Conservation (phyloP, 1,284 basidiomycete genomes). For the Heterobasidion irregulare region DNA sequence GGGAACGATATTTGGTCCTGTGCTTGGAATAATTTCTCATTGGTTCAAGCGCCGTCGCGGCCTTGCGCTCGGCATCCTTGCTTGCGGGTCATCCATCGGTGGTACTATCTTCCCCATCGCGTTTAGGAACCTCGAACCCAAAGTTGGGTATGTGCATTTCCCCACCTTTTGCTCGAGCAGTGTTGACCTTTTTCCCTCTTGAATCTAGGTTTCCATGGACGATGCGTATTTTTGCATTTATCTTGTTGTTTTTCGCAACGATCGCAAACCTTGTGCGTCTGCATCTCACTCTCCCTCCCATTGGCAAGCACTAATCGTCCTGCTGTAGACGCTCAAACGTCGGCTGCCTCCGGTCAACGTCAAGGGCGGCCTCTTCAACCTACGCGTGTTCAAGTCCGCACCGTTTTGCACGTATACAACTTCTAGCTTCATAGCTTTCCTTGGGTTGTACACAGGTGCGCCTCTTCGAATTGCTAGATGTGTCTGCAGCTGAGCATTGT, state of each 20-base stretch:
- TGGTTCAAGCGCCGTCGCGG: conserved; percentile 38
- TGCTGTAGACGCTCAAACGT: conserved; percentile 32
- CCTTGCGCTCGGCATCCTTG: conserved; percentile 32
- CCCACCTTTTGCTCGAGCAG: background rate
- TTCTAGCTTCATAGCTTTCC: conserved; percentile 37
- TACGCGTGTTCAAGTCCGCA: conserved; percentile 35
- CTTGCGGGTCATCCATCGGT: conserved; percentile 33
- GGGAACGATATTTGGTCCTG: conserved; percentile 36
- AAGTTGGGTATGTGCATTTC: conserved; percentile 22
- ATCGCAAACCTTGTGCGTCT: conserved; percentile 31
- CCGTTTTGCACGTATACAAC: conserved; percentile 36
- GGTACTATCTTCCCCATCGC: conserved; percentile 35
- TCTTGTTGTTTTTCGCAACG: conserved; percentile 33
- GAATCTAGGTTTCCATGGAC: conserved; percentile 47
- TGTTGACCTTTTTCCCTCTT: background rate
- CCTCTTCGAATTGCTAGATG: background rate
- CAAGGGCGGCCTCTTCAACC: conserved; percentile 41
- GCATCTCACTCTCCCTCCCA: background rate
- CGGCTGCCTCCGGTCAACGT: conserved; percentile 41
- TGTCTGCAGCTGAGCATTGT: conserved; percentile 1
- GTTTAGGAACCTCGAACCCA: conserved; percentile 28
- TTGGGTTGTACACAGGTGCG: conserved; percentile 54
- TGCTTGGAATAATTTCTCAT: conserved; percentile 34
- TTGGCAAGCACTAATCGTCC: background rate
- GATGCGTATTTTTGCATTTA: conserved; percentile 49